Evolutionary conservation across 2,329 filamentous ascomycete species (phyloP).

Genomic region (Aspergillus tamarii): DNA sequence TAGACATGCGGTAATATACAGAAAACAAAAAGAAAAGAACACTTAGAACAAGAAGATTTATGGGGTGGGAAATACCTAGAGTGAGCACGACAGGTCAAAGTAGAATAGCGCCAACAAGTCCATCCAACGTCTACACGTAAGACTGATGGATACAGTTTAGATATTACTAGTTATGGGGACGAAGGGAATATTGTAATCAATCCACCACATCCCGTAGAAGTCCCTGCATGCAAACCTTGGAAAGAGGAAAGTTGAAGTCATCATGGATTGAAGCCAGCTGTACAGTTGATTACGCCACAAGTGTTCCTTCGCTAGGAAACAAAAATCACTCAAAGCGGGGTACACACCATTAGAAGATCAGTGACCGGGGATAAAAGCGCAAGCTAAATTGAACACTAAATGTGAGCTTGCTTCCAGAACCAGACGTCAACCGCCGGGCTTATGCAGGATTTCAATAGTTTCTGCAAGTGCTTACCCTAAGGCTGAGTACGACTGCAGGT

Average conservation of each 20-base stretch:
- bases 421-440: constrained; percentile 1
- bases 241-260: not conserved
- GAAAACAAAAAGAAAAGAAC: no score
- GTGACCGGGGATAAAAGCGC: not conserved
- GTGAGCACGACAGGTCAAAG: no score
- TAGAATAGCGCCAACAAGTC: no score
- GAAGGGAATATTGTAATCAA: no score
- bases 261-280: not conserved
- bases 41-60: no score
- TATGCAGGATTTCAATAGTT: constrained; percentile 7
- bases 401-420: not conserved
- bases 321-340: not conserved
- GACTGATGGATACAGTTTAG: no score
- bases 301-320: not conserved
- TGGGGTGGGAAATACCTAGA: no score
- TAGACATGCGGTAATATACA: no score
- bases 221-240: no score
- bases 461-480: not conserved
- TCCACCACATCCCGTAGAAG: no score
- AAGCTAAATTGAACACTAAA: not conserved
- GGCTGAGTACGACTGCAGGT: not conserved
- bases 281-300: not conserved
- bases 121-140: no score
- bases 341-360: not conserved
- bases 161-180: no score